These are phyloP conservation scores for Ustulina deusta DNA, from an alignment of 2,329 filamentous ascomycete species.

Conservation along the genomic window DNA sequence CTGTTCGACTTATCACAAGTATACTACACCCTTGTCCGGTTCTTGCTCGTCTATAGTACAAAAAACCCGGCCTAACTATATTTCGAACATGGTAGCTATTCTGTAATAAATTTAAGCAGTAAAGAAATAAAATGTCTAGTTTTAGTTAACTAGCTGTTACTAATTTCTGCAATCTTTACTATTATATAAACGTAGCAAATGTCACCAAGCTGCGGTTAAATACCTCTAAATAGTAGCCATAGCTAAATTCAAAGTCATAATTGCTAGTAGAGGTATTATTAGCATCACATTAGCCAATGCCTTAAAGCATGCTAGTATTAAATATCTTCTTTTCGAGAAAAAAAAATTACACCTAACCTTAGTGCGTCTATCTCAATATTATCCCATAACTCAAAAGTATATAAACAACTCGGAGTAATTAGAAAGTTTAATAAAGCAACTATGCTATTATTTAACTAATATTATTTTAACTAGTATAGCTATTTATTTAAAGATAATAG, in stretches of 20 bases:
- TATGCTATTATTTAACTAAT: conserved; percentile 30
- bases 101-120: too few species aligned
- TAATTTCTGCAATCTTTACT: too few species aligned
- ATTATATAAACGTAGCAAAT: too few species aligned
- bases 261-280: conserved; percentile 36
- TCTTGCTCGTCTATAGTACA: too few species aligned
- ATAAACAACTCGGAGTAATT: conserved; percentile 40
- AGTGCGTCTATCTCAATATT: conserved; percentile 38
- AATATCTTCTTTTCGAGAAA: conserved; percentile 41
- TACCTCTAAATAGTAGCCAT: too few species aligned
- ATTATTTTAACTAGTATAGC: conserved; percentile 32
- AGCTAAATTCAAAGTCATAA: conserved; percentile 38
- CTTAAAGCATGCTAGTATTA: conserved; percentile 38
- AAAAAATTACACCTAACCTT: conserved; percentile 37
- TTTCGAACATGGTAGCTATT: too few species aligned
- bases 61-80: too few species aligned
- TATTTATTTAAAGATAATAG: conserved; percentile 28
- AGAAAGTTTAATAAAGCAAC: conserved; percentile 22
- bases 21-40: too few species aligned
- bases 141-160: too few species aligned
- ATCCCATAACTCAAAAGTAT: conserved; percentile 28
- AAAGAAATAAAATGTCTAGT: too few species aligned
- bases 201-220: too few species aligned
- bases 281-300: conserved; percentile 35
- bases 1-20: too few species aligned